Evolutionary conservation across 352 stramenopile species (phyloP), one percentile per base, ranked within the genome.

Genomic region (Phytophthora fragariae): DNA sequence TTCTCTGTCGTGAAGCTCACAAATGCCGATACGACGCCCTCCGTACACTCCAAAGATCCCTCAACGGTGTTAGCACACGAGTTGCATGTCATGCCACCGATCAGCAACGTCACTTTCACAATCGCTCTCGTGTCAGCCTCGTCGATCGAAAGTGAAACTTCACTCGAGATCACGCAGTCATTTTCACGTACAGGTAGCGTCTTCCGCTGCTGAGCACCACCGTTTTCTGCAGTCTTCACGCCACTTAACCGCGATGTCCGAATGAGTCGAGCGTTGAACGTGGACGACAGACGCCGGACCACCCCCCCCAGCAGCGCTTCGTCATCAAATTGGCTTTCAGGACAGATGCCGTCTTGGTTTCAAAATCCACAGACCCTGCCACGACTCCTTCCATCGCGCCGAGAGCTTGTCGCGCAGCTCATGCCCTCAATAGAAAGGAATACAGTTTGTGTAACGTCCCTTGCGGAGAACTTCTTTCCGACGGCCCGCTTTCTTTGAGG

Each of bases 61-160:
- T 96, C 89, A 53, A 98, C 87, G 10, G 93, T 96, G 70, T 85
- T 85, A 1, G 91, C 83, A 58, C 92, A 98, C 31, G 92, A 96
- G 46, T 92, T 94, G 69, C 92, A 98, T 17, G 92, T 97, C 92
- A 98, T 98, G 1, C 93, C 93, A 11, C 79, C 86, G 5, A 96
- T 79, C 27, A 93, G 61, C 15, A 96, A 65, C 19, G 86, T 83
- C 2, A 71, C 84, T 29, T 84, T 77, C 8, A 58, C 76, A 62
- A 89, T 71, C 33, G 92, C 78, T 27, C 66, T 81, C 54, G 89
- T 77, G 61, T 76, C 81, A 29, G 68, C 71, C 3, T 60, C 55
- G 8, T 47, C 84, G n/a, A 95, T 75, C 31, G 90, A 59, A 14
- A 95, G 61, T 15, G 80, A 73, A 11, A 78, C 80, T 24, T 91